These are phyloP conservation scores for Barbarea vulgaris DNA, from an alignment of 345 rosid species.

Conservation along the genomic window DNA sequence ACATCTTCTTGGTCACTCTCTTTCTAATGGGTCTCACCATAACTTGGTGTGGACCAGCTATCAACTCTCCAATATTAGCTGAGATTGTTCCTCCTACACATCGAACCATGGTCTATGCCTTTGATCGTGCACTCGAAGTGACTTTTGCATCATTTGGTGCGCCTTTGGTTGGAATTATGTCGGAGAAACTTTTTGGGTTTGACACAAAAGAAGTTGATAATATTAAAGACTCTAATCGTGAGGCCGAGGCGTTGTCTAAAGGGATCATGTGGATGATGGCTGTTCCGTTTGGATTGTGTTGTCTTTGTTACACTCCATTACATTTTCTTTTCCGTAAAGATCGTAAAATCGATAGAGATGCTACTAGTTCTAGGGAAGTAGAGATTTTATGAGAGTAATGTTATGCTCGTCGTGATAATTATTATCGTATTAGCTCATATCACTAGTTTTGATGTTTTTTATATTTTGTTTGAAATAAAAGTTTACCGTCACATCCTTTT, in stretches of 20 bases:
- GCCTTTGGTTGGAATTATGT: slow-evolving; percentile 84
- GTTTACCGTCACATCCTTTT: neutral
- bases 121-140: slow-evolving; percentile 86
- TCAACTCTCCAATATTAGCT: slow-evolving; percentile 82
- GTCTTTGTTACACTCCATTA: slow-evolving; percentile 78
- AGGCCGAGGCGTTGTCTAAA: slow-evolving; percentile 72
- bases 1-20: slow-evolving; percentile 58
- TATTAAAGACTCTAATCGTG: slow-evolving; percentile 51
- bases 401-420: neutral
- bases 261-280: slow-evolving; percentile 87
- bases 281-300: slow-evolving; percentile 75
- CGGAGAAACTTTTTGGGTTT: slow-evolving; percentile 74
- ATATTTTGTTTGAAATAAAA: neutral
- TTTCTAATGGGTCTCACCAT: slow-evolving; percentile 77
- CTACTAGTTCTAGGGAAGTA: slow-evolving; percentile 47
- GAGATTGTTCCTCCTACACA: slow-evolving; percentile 84
- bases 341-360: slow-evolving; percentile 57
- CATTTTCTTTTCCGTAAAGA: slow-evolving; percentile 59
- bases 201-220: slow-evolving; percentile 57
- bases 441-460: neutral
- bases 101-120: slow-evolving; percentile 89
- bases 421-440: neutral
- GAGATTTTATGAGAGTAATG: slow-evolving; percentile 39
- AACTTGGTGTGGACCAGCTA: slow-evolving; percentile 84
- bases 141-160: slow-evolving; percentile 89